Conservation (phyloP, 2,329 filamentous ascomycete species). For the Blastomyces silverae region DNA sequence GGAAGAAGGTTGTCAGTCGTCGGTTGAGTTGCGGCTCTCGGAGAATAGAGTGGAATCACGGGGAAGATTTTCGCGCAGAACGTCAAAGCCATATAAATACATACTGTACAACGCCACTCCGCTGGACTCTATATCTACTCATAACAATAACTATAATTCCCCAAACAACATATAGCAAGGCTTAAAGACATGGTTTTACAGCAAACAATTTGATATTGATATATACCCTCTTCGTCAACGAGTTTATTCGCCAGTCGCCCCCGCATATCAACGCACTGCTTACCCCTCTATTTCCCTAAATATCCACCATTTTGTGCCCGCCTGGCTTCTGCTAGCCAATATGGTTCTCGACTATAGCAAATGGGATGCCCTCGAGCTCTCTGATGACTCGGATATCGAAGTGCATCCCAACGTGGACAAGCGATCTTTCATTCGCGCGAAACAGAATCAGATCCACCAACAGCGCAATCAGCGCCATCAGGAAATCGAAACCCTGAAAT, state of each 20-base stretch:
- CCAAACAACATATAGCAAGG: not conserved
- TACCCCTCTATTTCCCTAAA: conserved; percentile 19
- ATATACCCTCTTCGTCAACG: not conserved
- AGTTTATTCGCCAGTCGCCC: not conserved
- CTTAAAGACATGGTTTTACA: not conserved
- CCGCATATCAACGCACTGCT: not conserved
- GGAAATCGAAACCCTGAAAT: conserved; percentile 85
- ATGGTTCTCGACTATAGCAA: conserved; percentile 60
- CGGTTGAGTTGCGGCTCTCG: conserved; percentile 7
- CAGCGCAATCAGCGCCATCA: conserved; percentile 77
- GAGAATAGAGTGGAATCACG: conserved; percentile 13
- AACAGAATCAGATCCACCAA: conserved; percentile 94
- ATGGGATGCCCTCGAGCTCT: conserved; percentile 82
- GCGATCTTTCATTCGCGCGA: conserved; percentile 93
- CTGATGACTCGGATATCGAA: conserved; percentile 95
- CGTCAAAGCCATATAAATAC: not conserved
- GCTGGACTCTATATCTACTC: not conserved
- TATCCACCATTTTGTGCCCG: not conserved
- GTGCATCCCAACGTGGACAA: conserved; percentile 99
- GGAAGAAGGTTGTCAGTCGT: too few species aligned
- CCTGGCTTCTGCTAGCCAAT: conserved; percentile 15
- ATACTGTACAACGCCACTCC: conserved; percentile 2
- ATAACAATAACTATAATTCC: not conserved
- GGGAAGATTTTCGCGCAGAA: conserved; percentile 2
- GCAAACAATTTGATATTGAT: not conserved